Evolutionary conservation across 306 rosid genomes (phyloP), one percentile per base, ranked within the genome.

Genomic region (Coriaria nepalensis): DNA sequence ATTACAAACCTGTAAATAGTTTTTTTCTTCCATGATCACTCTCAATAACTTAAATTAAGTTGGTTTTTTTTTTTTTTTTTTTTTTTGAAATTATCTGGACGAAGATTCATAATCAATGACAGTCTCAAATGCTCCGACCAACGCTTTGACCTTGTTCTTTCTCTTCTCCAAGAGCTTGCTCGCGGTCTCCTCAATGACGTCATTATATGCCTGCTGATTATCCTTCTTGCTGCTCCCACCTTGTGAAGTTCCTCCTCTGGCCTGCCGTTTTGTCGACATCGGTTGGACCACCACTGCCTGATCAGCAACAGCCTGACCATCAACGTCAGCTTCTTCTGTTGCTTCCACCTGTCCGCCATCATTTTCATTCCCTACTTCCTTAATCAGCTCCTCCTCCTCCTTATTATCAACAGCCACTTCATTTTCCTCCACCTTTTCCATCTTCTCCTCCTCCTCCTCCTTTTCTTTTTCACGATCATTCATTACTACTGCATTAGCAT

Each of bases 111-210:
- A 50, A 39, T 92, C 94, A 43, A 92, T 92, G 60, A 82, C 98
- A 41, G 74, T 77, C 41, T 92, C 93, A 68, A 92, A 92, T 33
- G 98, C 98, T 9, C 93, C 98, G 51, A 82, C 98, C 68, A 92
- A 60, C 39, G 96, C 94, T 61, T 50, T 77, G 11, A 92, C 94
- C 69, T 70, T 82, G 61, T 80, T 92, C 73, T 62, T 76, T 57
- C 86, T 82, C 50, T 57, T 74, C 61, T 79, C 84, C 75, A 65
- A 36, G 3, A 75, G 65, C 76, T 74, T 86, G 50, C 43, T 59
- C 0, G 78, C 67, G 13, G 86, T 68, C 43, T 82, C 86, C 61
- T 82, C 93, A 8, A 82, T 85, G 48, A 69, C 83, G 41, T 71
- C 78, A 63, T 82, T 82, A 15, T 83, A 82, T n/a, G 75, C 61